Conservation (phyloP, 257 asterid species). For the Solanum medicagineum region DNA sequence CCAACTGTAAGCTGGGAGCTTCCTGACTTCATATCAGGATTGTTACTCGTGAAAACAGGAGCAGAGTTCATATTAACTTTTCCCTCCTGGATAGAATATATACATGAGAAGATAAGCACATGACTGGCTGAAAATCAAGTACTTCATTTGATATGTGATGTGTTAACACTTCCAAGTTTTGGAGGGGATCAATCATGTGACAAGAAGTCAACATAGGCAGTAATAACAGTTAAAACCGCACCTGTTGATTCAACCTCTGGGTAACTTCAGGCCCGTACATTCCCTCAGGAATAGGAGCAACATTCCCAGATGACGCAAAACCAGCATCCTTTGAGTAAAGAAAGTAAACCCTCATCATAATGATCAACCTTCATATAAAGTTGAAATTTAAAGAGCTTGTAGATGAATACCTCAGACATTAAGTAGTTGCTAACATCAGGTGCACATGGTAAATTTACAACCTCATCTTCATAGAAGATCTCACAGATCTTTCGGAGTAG, state of each 20-base stretch:
- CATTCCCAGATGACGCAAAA: constrained; percentile 54
- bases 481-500: constrained; percentile 52
- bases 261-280: constrained; percentile 69
- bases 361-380: neutral
- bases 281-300: constrained; percentile 61
- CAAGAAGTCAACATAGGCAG: neutral
- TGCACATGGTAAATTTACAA: constrained; percentile 57
- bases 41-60: constrained; percentile 26
- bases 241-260: constrained; percentile 48
- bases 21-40: constrained; percentile 47
- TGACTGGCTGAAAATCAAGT: neutral
- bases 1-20: constrained; percentile 34
- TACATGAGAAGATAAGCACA: neutral
- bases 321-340: constrained; percentile 45
- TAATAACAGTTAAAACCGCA: constrained; percentile 7
- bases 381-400: neutral
- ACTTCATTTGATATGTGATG: neutral
- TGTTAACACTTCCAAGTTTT: neutral
- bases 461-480: constrained; percentile 78
- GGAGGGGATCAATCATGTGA: neutral
- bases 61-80: constrained; percentile 28
- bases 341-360: constrained; percentile 4
- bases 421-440: constrained; percentile 96
- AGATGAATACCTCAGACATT: constrained; percentile 65
- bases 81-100: constrained; percentile 48